Conservation (phyloP, 2,329 filamentous ascomycete genomes). For the Helminthosporium solani region DNA sequence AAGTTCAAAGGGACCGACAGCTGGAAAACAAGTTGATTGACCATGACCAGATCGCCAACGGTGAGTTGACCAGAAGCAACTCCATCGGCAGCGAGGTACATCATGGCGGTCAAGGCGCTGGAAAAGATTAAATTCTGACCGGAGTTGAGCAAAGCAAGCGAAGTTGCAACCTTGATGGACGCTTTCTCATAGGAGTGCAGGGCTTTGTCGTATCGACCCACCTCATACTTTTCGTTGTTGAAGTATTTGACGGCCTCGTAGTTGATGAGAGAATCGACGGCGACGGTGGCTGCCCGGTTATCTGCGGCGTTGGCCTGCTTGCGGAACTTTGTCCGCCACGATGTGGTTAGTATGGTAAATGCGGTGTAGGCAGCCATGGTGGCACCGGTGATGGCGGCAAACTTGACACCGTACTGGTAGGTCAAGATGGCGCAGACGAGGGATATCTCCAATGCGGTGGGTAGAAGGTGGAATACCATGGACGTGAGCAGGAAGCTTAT, state of each 20-base stretch:
- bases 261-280: conserved; percentile 95
- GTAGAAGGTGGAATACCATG: conserved; percentile 97
- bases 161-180: conserved; percentile 96
- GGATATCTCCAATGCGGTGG: conserved; percentile 88
- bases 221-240: conserved; percentile 97
- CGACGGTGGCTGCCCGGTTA: conserved; percentile 91
- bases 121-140: conserved; percentile 98
- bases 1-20: conserved; percentile 97
- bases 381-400: conserved; percentile 82
- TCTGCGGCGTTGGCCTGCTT: conserved; percentile 95
- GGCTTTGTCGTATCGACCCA: conserved; percentile 83
- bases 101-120: conserved; percentile 89
- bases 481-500: conserved; percentile 96
- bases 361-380: conserved; percentile 94
- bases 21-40: conserved; percentile 98
- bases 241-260: conserved; percentile 99
- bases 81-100: conserved; percentile 92
- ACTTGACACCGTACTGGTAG: conserved; percentile 89
- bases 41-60: conserved; percentile 95
- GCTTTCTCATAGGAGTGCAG: conserved; percentile 85
- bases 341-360: conserved; percentile 96
- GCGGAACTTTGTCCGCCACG: conserved; percentile 95
- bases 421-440: conserved; percentile 97
- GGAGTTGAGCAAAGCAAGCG: conserved; percentile 85
- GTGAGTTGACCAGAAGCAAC: conserved; percentile 80